phyloP scores from a whole-genome alignment of 129 eudicot genomes.

The Sambucus nigra region DNA sequence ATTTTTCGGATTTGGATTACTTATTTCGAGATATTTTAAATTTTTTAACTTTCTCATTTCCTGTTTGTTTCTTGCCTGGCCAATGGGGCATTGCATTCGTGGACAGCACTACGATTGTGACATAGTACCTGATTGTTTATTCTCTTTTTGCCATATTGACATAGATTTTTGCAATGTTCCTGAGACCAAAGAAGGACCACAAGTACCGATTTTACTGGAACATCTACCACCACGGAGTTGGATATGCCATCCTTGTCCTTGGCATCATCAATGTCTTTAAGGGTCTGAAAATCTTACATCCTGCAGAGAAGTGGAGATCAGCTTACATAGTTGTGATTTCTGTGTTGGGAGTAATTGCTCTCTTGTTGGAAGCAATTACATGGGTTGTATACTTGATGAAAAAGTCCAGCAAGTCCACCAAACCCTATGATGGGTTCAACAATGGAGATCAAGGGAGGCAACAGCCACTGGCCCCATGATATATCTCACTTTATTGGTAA shows the following conservation, averaged over 20 bases:
- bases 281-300: slow-evolving; percentile 67
- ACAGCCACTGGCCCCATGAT: slow-evolving; percentile 35
- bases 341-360: slow-evolving; percentile 46
- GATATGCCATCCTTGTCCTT: slow-evolving; percentile 57
- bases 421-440: slow-evolving; percentile 43
- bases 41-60: too few species aligned
- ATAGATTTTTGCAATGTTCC: slow-evolving; percentile 77
- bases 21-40: too few species aligned
- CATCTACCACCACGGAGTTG: slow-evolving; percentile 78
- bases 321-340: slow-evolving; percentile 38
- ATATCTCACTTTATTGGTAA: too few species aligned
- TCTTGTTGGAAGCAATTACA: slow-evolving; percentile 56
- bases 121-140: slow-evolving; percentile 18
- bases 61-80: background rate
- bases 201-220: slow-evolving; percentile 80
- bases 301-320: slow-evolving; percentile 64
- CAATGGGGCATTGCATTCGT: background rate
- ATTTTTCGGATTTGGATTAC: too few species aligned
- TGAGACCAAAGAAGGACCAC: slow-evolving; percentile 88
- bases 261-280: slow-evolving; percentile 80
- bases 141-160: background rate
- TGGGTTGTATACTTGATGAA: slow-evolving; percentile 54
- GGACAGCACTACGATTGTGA: background rate
- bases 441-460: slow-evolving; percentile 33
- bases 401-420: slow-evolving; percentile 43